Conservation (phyloP, 1,284 basidiomycete species). For the Fomitopsis schrenkii region DNA sequence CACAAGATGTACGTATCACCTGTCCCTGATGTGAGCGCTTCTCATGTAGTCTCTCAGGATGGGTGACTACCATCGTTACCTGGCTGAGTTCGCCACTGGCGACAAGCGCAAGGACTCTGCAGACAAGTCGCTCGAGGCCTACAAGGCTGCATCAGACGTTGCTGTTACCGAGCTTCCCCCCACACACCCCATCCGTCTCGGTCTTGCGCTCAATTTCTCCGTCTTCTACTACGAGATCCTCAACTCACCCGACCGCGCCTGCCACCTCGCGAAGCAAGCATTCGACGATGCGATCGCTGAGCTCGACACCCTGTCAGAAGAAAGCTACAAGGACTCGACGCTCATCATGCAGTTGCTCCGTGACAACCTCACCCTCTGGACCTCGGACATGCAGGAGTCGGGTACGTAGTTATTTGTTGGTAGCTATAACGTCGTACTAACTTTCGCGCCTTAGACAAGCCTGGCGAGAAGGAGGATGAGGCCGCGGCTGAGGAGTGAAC, state of each 20-base stretch:
- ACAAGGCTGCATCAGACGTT: slow-evolving; percentile 99
- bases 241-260: slow-evolving; percentile 98
- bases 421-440: background rate
- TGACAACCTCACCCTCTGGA: slow-evolving; percentile 98
- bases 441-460: slow-evolving; percentile 45
- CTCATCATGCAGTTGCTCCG: slow-evolving; percentile 99
- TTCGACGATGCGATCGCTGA: slow-evolving; percentile 99
- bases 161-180: slow-evolving; percentile 97
- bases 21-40: background rate
- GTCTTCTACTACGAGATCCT: slow-evolving; percentile 99
- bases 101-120: slow-evolving; percentile 98
- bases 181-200: slow-evolving; percentile 98
- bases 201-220: slow-evolving; percentile 99
- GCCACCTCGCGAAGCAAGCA: slow-evolving; percentile 99
- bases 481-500: slow-evolving; percentile 30
- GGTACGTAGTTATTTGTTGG: slow-evolving; percentile 42
- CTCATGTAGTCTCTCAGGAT: slow-evolving; percentile 58
- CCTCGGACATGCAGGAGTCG: slow-evolving; percentile 92
- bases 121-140: slow-evolving; percentile 98
- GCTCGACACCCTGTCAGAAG: slow-evolving; percentile 98
- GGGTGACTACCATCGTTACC: slow-evolving; percentile 99
- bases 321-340: slow-evolving; percentile 99
- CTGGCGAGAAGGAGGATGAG: slow-evolving; percentile 65
- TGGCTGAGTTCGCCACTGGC: slow-evolving; percentile 98
- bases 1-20: slow-evolving; percentile 89